Percentiles rank a stretch among this genome's conserved stretches.
phyloP scores from a whole-genome alignment of 148 eudicot genomes.

The Suaeda aralocaspica region DNA sequence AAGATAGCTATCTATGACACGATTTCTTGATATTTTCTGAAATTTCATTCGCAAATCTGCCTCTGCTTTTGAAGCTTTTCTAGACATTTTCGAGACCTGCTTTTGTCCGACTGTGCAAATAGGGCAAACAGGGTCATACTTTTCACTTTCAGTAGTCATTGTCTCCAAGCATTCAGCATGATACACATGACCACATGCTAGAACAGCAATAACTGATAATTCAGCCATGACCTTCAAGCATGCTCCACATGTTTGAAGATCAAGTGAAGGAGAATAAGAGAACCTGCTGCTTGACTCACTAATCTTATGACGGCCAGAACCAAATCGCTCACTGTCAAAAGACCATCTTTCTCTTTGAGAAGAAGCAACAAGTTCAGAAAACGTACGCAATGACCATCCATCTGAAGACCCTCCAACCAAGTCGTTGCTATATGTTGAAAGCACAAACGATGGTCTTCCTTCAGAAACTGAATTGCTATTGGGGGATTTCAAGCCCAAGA shows the following conservation, averaged over 20 bases:
- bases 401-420: conserved; percentile 42
- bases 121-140: conserved; percentile 45
- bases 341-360: conserved; percentile 51
- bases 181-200: conserved; percentile 40
- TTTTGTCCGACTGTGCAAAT: conserved; percentile 40
- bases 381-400: conserved; percentile 49
- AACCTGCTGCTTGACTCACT: conserved; percentile 41
- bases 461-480: conserved; percentile 42
- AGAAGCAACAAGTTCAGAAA: conserved; percentile 43
- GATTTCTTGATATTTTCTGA: conserved; percentile 36
- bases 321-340: conserved; percentile 41
- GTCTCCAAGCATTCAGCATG: conserved; percentile 45
- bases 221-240: conserved; percentile 39
- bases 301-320: conserved; percentile 41
- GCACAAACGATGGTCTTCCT: conserved; percentile 41
- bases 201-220: conserved; percentile 37
- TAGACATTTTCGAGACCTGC: conserved; percentile 33
- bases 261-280: conserved; percentile 37
- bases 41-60: conserved; percentile 40
- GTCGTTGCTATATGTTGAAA: conserved; percentile 37
- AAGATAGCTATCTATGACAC: conserved; percentile 41
- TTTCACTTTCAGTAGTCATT: conserved; percentile 37
- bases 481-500: conserved; percentile 39
- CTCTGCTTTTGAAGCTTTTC: conserved; percentile 39
- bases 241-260: conserved; percentile 42